These are phyloP conservation scores for Stephania cephalantha DNA, from an alignment of 164 flowering plant species.

Conservation along the genomic window DNA sequence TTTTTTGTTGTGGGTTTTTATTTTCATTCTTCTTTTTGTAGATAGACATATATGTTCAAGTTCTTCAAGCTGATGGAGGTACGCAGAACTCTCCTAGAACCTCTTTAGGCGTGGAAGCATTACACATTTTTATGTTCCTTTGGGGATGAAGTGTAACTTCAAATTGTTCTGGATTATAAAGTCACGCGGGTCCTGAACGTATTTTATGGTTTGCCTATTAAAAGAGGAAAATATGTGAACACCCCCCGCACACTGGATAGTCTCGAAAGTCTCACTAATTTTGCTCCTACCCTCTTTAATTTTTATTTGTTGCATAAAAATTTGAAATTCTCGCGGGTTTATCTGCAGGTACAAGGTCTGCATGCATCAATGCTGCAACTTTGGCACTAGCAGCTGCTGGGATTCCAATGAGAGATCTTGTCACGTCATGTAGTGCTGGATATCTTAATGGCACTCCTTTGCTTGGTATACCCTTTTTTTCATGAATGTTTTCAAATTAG, in stretches of 20 bases:
- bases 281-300: not conserved
- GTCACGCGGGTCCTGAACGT: not conserved
- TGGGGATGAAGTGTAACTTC: not conserved
- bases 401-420: conserved; percentile 91
- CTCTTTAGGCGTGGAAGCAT: not conserved
- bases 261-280: not conserved
- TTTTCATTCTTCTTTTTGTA: conserved; percentile 25
- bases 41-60: conserved; percentile 97
- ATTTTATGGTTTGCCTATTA: too few species aligned
- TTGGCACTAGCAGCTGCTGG: conserved; percentile 99
- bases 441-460: conserved; percentile 86
- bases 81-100: conserved; percentile 9
- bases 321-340: conserved; percentile 1
- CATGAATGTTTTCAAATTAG: not conserved
- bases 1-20: not conserved
- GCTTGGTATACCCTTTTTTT: conserved; percentile 48
- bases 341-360: conserved; percentile 81
- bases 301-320: not conserved
- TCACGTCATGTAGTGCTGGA: conserved; percentile 91
- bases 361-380: conserved; percentile 98
- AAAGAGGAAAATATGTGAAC: not conserved
- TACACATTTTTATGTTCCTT: not conserved
- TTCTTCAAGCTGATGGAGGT: conserved; percentile 99
- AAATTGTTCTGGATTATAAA: not conserved
- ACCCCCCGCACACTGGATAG: not conserved